Evolutionary conservation across 768 basidiomycete species (phyloP), one percentile per base, ranked within the genome.

Genomic region (Suillus spraguei): DNA sequence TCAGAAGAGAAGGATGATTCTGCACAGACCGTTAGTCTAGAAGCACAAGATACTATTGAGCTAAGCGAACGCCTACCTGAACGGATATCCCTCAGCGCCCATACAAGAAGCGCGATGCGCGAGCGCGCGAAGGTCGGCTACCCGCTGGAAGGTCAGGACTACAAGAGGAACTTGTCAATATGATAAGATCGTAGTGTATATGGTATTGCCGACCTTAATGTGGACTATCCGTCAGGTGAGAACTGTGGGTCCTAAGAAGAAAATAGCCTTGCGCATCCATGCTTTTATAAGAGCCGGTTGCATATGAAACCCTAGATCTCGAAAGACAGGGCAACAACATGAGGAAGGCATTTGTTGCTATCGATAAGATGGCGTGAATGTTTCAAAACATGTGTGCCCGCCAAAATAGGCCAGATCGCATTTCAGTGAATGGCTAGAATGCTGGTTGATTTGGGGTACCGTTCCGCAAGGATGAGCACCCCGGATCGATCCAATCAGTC

Each of bases 61-160:
- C 22, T 39, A 60, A 36, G 33, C 14, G 42, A 24, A 62, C 64
- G 70, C 75, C 55, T 70, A 80, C 87, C 86, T 81, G 73, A 75
- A 76, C 77, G 75, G 88, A 89, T 78, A 81, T 78, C 78, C 75
- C 73, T 86, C 78, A 75, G 76, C 85, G 85, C 75, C 85, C 83
- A 78, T 77, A 81, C 79, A 82, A 82, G 81, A 89, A 88, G 85
- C 88, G 87, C 86, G 88, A 88, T 88, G 85, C 74, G 84, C 87
- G 81, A 83, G 74, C 78, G 82, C 79, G 81, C 78, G 78, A 75
- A 78, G 80, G 78, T 77, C 77, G 81, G 79, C 78, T 78, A 72
- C 69, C 71, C 74, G 77, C 74, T 78, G 78, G 73, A 65, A 81
- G 80, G 79, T 58, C 38, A 74, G 67, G 71, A 68, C 71, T 74